Conservation (phyloP, 2,329 filamentous ascomycete genomes). For the Rasamsonia emersonii region DNA sequence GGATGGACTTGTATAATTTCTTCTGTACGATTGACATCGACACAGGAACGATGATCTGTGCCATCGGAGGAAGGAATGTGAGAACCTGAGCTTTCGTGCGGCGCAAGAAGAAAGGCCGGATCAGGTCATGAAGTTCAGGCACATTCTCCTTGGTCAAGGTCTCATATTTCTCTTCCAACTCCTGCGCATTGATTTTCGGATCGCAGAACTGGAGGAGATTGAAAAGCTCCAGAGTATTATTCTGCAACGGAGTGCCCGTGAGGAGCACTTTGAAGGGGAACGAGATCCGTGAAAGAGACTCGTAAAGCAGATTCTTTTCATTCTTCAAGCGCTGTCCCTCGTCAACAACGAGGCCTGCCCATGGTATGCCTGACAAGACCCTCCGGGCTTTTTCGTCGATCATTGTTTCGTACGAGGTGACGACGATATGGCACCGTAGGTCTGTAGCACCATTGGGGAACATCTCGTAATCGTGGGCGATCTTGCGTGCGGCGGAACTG, state of each 20-base stretch:
- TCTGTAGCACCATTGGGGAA: constrained; percentile 57
- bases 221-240: constrained; percentile 90
- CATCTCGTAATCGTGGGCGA: constrained; percentile 76
- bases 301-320: constrained; percentile 75
- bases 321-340: constrained; percentile 95
- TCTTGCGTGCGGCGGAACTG: constrained; percentile 60
- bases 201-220: constrained; percentile 96
- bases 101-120: constrained; percentile 62
- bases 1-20: constrained; percentile 86
- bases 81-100: constrained; percentile 87
- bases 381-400: constrained; percentile 59
- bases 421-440: constrained; percentile 80
- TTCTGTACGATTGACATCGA: constrained; percentile 92
- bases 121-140: constrained; percentile 69
- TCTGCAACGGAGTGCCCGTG: constrained; percentile 71
- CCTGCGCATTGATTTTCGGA: constrained; percentile 57
- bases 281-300: constrained; percentile 60
- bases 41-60: constrained; percentile 91
- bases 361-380: constrained; percentile 63
- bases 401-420: constrained; percentile 90
- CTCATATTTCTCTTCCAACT: constrained; percentile 65
- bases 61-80: constrained; percentile 85
- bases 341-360: constrained; percentile 85
- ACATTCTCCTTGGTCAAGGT: constrained; percentile 79
- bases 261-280: constrained; percentile 78